Evolutionary conservation across 768 basidiomycete genomes (phyloP).

Genomic region (Epithele typhae): DNA sequence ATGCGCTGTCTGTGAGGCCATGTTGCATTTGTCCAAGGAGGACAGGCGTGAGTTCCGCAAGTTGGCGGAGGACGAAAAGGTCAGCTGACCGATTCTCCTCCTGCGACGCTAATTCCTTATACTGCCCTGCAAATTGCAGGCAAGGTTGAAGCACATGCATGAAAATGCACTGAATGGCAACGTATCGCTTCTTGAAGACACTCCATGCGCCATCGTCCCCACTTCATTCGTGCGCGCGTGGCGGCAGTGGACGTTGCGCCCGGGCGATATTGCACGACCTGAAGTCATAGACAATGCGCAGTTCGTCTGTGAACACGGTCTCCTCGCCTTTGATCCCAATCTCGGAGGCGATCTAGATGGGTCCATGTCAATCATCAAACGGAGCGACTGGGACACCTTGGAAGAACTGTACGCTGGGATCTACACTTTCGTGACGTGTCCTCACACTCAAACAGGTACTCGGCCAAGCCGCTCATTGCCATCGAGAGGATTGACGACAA

Average conservation of each 20-base stretch:
- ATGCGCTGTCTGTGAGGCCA: slow-evolving; percentile 62
- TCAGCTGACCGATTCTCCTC: slow-evolving; percentile 20
- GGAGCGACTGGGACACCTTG: slow-evolving; percentile 62
- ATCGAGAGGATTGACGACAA: slow-evolving; percentile 32
- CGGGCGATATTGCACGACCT: slow-evolving; percentile 53
- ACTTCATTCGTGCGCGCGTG: slow-evolving; percentile 61
- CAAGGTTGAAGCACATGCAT: slow-evolving; percentile 57
- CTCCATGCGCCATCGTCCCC: slow-evolving; percentile 55
- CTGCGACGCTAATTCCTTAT: background rate
- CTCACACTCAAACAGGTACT: slow-evolving; percentile 48
- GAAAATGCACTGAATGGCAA: slow-evolving; percentile 48
- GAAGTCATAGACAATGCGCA: slow-evolving; percentile 53
- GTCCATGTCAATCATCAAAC: slow-evolving; percentile 51
- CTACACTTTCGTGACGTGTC: background rate
- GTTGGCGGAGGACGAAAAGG: slow-evolving; percentile 79
- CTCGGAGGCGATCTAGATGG: slow-evolving; percentile 52
- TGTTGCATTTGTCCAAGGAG: slow-evolving; percentile 50
- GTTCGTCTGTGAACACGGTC: slow-evolving; percentile 65
- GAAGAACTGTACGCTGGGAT: slow-evolving; percentile 50
- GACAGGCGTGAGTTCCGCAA: slow-evolving; percentile 59
- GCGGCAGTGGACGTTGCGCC: slow-evolving; percentile 64
- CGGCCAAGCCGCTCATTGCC: slow-evolving; percentile 49
- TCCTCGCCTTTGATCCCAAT: slow-evolving; percentile 65
- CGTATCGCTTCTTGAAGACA: slow-evolving; percentile 41
- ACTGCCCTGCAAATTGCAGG: slow-evolving; percentile 36